Base-by-base conservation (phyloP, 2,329 filamentous ascomycete genomes). In the Alternaria novae-zelandiae region DNA sequence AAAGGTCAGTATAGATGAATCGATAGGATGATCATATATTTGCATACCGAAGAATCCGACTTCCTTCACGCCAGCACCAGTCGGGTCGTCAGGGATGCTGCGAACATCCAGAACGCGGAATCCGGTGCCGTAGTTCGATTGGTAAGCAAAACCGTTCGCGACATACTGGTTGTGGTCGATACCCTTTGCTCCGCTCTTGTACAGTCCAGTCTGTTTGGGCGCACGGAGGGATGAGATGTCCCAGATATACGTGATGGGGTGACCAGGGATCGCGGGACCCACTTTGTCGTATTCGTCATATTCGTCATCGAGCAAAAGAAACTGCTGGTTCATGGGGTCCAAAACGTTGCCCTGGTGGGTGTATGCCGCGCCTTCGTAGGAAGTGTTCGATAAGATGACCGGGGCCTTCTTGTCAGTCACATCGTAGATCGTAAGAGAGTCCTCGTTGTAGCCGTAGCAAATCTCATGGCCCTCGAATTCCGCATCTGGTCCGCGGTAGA, bases 261-360 rank as follows among this genome's bases (percentile, higher is more conserved):
- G 73, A 32, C 78, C 78, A 17, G 76, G 53, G 6, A 67, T 66
- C 36, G 67, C 78, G 8, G 78, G 77, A 15, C 77, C 79, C 15
- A 73, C 71, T 41, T 73, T 69, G 68, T 80, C 78, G 64, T 78
- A 79, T 67, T 80, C 79, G 44, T 80, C 78, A 56, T 79, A 79
- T 56, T 80, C 78, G 43, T 80, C 79, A 28, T 80, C 79, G 6
- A 80, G 74, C n/a, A 80, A 72, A 17, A 80, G 67, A 60, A 76
- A 80, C 11, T 72, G 60, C 65, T 80, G 78, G 62, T 78, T 71
- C 25, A 74, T 66, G 23, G 71, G 69, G 63, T 80, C 79, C 15
- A 86, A 79, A 4, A 88, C 79, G 79, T 83, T 85, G 7, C 87
- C 87, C 70, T 88, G 86, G 71, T 89, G 87, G 1, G 86, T 87